A percentile compares a stretch with the other conserved stretches of the same genome.
phyloP scores from a whole-genome alignment of 148 eudicot species.

The Chenopodium suecicum region DNA sequence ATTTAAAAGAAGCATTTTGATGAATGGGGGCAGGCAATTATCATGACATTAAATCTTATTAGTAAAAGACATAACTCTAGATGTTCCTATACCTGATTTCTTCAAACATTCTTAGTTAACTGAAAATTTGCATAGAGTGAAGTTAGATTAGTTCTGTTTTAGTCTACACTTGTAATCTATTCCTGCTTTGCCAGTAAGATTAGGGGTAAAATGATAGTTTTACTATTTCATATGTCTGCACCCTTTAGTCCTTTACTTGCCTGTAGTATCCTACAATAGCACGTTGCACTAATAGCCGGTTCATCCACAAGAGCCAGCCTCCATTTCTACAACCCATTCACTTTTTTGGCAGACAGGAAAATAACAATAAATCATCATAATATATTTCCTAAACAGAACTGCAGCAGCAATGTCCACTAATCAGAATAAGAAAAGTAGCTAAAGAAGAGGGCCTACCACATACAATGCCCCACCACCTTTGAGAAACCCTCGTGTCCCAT shows the following conservation, averaged over 20 bases:
- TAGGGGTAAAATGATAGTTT: background rate
- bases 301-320: background rate
- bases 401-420: background rate
- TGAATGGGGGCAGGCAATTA: background rate
- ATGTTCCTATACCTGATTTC: background rate
- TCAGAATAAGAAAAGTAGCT: background rate
- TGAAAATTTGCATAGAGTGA: background rate
- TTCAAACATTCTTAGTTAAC: background rate
- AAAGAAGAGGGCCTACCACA: conserved; percentile 64
- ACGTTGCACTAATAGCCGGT: no score
- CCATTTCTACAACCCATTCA: background rate
- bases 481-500: conserved; percentile 89
- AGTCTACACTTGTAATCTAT: no score
- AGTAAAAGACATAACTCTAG: background rate
- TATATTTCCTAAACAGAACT: background rate
- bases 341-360: background rate
- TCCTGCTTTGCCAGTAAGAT: background rate
- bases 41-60: background rate
- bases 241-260: background rate
- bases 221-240: background rate
- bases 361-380: background rate
- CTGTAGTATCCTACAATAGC: background rate
- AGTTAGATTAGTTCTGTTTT: background rate
- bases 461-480: conserved; percentile 75
- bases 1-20: no score